phyloP scores from a whole-genome alignment of 2,329 filamentous ascomycete species.

The Cucurbitaria berberidis region DNA sequence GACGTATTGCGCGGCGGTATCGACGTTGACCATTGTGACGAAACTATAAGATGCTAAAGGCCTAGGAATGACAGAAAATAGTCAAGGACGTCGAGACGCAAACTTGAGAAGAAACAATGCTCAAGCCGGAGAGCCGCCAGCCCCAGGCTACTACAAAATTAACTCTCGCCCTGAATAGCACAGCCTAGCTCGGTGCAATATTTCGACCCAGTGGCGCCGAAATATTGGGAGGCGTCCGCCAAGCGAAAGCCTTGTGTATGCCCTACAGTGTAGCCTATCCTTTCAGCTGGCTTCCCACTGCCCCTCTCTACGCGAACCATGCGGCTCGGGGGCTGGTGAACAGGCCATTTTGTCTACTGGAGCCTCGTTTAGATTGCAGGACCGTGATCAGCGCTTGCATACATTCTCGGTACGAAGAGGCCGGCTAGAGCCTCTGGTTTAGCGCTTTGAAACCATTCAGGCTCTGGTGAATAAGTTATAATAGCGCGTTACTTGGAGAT shows the following conservation, averaged over 20 bases:
- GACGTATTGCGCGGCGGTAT: slow-evolving; percentile 2
- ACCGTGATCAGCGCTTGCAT: background rate
- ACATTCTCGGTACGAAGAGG: too few relatives aligned
- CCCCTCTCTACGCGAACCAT: background rate
- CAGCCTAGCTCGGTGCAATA: background rate
- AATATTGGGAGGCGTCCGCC: slow-evolving; percentile 7
- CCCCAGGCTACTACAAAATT: too few relatives aligned
- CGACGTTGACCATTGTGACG: slow-evolving; percentile 6
- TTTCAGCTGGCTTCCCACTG: background rate
- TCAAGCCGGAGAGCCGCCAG: too few relatives aligned
- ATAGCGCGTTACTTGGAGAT: too few relatives aligned
- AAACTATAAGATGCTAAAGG: background rate
- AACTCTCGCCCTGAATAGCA: background rate
- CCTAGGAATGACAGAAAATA: background rate
- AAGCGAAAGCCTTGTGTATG: slow-evolving; percentile 5
- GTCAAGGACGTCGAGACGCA: background rate
- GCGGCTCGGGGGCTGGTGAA: too few relatives aligned
- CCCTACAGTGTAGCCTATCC: slow-evolving; percentile 2
- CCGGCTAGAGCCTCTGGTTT: too few relatives aligned
- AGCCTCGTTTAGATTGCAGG: background rate
- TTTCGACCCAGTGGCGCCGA: background rate
- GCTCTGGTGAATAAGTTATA: too few relatives aligned
- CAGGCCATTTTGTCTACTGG: background rate
- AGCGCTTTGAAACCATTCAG: too few relatives aligned
- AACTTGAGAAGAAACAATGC: too few relatives aligned